phyloP scores from a whole-genome alignment of 2,329 filamentous ascomycete species.

The Trichoderma sp. region DNA sequence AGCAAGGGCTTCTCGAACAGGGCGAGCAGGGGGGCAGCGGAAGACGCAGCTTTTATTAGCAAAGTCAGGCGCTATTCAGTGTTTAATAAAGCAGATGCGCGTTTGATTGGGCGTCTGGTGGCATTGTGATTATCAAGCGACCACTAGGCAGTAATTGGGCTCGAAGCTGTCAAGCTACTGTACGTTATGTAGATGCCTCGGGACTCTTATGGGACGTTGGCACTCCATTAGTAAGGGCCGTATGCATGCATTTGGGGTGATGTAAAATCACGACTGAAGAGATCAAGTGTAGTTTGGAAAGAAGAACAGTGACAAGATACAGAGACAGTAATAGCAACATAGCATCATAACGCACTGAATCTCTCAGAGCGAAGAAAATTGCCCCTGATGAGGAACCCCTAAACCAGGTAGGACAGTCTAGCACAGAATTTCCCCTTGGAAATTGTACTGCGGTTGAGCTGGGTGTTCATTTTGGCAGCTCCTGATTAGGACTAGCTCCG shows the following conservation, averaged over 20 bases:
- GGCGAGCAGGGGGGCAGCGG: not conserved
- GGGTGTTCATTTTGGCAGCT: constrained; percentile 11
- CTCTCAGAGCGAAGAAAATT: not conserved
- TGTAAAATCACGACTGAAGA: not conserved
- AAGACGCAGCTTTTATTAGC: not conserved
- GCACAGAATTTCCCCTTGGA: constrained; percentile 17
- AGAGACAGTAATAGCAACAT: not conserved
- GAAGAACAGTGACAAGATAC: not conserved
- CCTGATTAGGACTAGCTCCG: constrained; percentile 10
- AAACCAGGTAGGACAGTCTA: constrained; percentile 14
- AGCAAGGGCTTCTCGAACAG: not conserved
- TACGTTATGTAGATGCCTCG: not conserved
- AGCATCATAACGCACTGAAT: not conserved
- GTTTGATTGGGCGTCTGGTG: not conserved
- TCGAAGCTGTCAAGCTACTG: not conserved
- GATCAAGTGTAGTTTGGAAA: not conserved
- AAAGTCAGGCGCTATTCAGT: constrained; percentile 5
- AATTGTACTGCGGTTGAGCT: constrained; percentile 15
- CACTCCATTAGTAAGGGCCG: not conserved
- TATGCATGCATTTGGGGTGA: not conserved
- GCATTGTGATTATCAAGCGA: not conserved
- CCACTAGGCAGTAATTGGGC: not conserved
- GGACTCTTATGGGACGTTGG: not conserved
- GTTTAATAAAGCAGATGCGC: not conserved
- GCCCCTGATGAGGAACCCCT: constrained; percentile 13